phyloP scores from a whole-genome alignment of 2,329 filamentous ascomycete genomes.

The Chaetomium strumarium region DNA sequence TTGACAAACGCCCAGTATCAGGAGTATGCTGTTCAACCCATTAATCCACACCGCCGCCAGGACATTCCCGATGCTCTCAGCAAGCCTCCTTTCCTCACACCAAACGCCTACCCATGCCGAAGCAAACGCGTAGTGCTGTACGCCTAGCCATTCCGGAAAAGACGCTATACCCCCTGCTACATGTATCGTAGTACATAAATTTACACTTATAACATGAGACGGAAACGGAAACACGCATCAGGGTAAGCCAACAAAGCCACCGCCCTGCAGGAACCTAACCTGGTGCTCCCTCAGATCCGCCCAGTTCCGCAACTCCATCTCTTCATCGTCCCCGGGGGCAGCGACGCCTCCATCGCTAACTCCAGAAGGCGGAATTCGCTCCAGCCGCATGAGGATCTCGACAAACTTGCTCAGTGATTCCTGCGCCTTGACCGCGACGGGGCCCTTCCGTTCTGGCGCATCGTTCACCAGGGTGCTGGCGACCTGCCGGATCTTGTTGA shows the following conservation, averaged over 20 bases:
- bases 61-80: too few species aligned
- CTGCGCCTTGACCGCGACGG: conserved; percentile 53
- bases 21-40: too few species aligned
- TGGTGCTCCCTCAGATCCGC: conserved; percentile 71
- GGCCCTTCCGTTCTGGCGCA: conserved; percentile 45
- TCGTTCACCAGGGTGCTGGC: conserved; percentile 70
- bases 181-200: too few species aligned
- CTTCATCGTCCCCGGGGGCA: conserved; percentile 51
- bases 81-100: too few species aligned
- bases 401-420: conserved; percentile 67
- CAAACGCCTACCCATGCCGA: too few species aligned
- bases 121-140: too few species aligned
- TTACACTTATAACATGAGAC: too few species aligned
- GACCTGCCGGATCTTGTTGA: conserved; percentile 79
- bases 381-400: conserved; percentile 67
- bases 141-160: too few species aligned
- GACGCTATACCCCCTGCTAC: too few species aligned
- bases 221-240: background rate
- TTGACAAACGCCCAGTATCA: too few species aligned
- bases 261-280: conserved; percentile 40
- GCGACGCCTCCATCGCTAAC: background rate
- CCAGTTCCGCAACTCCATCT: conserved; percentile 72
- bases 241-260: conserved; percentile 25
- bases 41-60: too few species aligned
- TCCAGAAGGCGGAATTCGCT: conserved; percentile 46